Conservation (phyloP, 306 rosid species). For the Quercus engelmannii region DNA sequence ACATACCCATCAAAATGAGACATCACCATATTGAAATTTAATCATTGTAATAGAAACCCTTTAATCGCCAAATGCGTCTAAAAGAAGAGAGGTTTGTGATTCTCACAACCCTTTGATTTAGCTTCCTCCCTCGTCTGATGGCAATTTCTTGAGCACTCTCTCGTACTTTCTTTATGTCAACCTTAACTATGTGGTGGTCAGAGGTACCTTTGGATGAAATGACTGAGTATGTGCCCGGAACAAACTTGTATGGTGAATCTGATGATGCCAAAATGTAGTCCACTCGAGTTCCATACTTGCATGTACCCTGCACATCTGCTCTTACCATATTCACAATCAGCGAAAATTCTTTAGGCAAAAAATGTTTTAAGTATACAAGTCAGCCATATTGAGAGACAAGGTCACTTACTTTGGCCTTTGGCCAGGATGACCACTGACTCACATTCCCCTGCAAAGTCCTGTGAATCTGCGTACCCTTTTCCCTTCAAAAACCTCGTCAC, state of each 20-base stretch:
- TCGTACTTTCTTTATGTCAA: conserved; percentile 41
- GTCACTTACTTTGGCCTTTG: conserved; percentile 75
- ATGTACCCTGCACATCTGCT: conserved; percentile 88
- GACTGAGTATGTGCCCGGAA: conserved; percentile 79
- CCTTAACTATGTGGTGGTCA: conserved; percentile 83
- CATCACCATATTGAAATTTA: too few relatives aligned
- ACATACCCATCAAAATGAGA: too few relatives aligned
- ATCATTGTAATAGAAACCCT: neutral
- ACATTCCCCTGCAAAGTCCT: conserved; percentile 73
- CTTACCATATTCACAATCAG: conserved; percentile 4
- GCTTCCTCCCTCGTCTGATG: conserved; percentile 43
- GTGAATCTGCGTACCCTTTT: conserved; percentile 68
- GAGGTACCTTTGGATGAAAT: conserved; percentile 85
- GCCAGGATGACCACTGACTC: conserved; percentile 82
- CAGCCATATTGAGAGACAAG: neutral
- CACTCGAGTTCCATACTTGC: conserved; percentile 87
- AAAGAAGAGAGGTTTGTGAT: conserved; percentile 48
- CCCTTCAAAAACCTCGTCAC: conserved; percentile 76
- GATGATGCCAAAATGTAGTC: conserved; percentile 67
- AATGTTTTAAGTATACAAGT: neutral
- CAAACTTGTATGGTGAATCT: conserved; percentile 50
- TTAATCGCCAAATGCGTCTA: conserved; percentile 35
- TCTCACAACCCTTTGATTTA: conserved; percentile 41
- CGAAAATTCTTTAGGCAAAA: neutral
- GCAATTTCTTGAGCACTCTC: conserved; percentile 33